phyloP scores from a whole-genome alignment of 2,329 filamentous ascomycete species.

The Pleoardoris graminearum region DNA sequence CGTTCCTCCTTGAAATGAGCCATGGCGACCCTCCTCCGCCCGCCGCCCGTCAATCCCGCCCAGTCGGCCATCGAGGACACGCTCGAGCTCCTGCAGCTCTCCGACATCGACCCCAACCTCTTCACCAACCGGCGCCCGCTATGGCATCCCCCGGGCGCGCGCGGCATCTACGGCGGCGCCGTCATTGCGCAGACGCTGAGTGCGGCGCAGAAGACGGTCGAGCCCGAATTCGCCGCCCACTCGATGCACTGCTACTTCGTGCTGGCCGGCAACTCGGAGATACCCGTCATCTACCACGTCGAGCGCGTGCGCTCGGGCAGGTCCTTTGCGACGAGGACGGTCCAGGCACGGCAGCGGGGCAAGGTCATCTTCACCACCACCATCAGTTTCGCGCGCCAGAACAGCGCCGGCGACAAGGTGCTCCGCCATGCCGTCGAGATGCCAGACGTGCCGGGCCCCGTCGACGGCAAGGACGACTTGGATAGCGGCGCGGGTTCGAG shows the following conservation, averaged over 20 bases:
- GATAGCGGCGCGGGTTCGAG: constrained; percentile 33
- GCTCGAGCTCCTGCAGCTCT: constrained; percentile 80
- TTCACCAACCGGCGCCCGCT: constrained; percentile 92
- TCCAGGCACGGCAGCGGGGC: constrained; percentile 90
- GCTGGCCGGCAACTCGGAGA: constrained; percentile 79
- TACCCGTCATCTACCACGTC: constrained; percentile 92
- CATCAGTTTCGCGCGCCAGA: constrained; percentile 78
- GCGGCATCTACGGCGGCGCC: constrained; percentile 90
- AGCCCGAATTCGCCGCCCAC: constrained; percentile 78
- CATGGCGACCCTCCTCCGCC: constrained; percentile 68
- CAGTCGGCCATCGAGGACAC: constrained; percentile 87
- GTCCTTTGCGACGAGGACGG: constrained; percentile 87
- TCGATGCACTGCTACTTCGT: constrained; percentile 99
- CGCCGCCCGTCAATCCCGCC: constrained; percentile 70
- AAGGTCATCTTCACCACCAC: constrained; percentile 94
- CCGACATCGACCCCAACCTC: constrained; percentile 77
- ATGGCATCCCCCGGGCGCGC: constrained; percentile 89
- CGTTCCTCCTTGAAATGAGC: background rate
- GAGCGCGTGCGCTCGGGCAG: constrained; percentile 89
- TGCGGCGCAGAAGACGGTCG: constrained; percentile 86
- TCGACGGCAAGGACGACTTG: constrained; percentile 43
- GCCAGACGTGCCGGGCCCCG: constrained; percentile 50
- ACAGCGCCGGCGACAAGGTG: constrained; percentile 58
- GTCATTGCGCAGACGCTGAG: constrained; percentile 91
- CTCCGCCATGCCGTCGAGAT: constrained; percentile 68